These are phyloP conservation scores for Carnegiea gigantea DNA, from an alignment of 179 eudicot genomes.

Conservation along the genomic window DNA sequence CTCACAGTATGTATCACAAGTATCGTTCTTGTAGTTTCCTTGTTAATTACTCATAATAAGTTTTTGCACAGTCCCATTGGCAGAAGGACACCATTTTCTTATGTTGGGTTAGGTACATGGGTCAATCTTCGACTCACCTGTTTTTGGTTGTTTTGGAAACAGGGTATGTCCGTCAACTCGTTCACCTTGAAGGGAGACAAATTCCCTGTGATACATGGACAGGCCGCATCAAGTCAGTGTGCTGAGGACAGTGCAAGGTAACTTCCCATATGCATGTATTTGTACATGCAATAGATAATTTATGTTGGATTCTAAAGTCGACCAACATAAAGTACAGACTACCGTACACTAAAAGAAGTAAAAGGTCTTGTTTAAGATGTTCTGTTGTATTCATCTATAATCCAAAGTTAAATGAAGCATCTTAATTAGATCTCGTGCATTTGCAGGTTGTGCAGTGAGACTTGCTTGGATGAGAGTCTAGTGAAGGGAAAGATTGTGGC, in stretches of 20 bases:
- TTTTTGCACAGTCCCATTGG: neutral
- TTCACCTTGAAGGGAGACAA: slow-evolving; percentile 18
- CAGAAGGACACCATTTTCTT: no score
- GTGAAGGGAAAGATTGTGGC: slow-evolving; percentile 35
- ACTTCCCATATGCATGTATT: neutral
- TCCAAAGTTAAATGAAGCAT: no score
- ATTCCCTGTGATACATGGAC: slow-evolving; percentile 18
- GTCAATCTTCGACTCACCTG: neutral
- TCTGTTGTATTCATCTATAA: no score
- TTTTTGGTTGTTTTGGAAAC: neutral
- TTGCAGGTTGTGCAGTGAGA: slow-evolving; percentile 15
- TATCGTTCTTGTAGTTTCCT: neutral
- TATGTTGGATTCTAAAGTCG: neutral
- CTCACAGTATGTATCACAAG: slow-evolving; percentile 22
- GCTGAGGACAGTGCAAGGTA: neutral
- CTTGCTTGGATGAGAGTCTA: slow-evolving; percentile 24
- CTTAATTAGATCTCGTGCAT: neutral
- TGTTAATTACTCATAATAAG: neutral
- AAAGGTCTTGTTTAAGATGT: neutral
- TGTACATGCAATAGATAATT: no score
- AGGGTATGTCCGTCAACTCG: slow-evolving; percentile 22
- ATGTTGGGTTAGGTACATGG: neutral
- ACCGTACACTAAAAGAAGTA: neutral
- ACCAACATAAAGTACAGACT: neutral
- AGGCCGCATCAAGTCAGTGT: neutral